A percentile compares a stretch with the other conserved stretches of the same genome.
Conservation (phyloP, 306 rosid species). For the Trifolium repens region DNA sequence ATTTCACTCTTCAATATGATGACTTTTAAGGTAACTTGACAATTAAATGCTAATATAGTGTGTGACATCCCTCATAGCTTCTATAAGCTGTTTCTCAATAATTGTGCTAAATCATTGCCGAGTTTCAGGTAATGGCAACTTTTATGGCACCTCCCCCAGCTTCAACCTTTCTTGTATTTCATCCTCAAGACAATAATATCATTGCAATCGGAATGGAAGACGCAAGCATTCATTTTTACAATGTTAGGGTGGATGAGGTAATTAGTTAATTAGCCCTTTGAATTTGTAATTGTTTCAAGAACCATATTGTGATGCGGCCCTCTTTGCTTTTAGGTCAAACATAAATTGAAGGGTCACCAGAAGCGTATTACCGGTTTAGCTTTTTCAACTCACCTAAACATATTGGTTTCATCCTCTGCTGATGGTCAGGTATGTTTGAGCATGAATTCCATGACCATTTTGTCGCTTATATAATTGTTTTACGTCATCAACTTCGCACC, state of each 20-base stretch:
- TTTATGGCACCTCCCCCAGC: slow-evolving; percentile 78
- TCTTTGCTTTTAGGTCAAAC: slow-evolving; percentile 57
- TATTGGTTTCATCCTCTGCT: slow-evolving; percentile 75
- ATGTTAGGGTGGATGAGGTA: slow-evolving; percentile 72
- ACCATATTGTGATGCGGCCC: slow-evolving; percentile 24
- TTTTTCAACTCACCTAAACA: slow-evolving; percentile 68
- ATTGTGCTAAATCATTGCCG: slow-evolving; percentile 24
- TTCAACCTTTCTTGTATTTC: slow-evolving; percentile 72
- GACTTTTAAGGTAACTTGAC: slow-evolving; percentile 35
- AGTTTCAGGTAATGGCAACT: slow-evolving; percentile 68
- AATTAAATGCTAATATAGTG: background rate
- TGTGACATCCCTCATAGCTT: slow-evolving; percentile 11
- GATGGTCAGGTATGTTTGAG: slow-evolving; percentile 72
- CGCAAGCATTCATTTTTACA: slow-evolving; percentile 71
- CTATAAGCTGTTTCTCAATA: slow-evolving; percentile 17
- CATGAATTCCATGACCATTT: background rate
- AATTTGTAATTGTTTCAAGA: slow-evolving; percentile 30
- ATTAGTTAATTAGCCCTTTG: slow-evolving; percentile 22
- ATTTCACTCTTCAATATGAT: slow-evolving; percentile 56
- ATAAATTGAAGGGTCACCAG: slow-evolving; percentile 75
- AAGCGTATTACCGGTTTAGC: slow-evolving; percentile 76
- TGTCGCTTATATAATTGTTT: background rate
- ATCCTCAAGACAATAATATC: slow-evolving; percentile 81
- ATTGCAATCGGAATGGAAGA: slow-evolving; percentile 87
- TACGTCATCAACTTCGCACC: background rate